A percentile compares a stretch with the other conserved stretches of the same genome.
These are phyloP conservation scores for Cyclotella choctawhatcheeana DNA, from an alignment of 108 stramenopile genomes.

Conservation along the genomic window DNA sequence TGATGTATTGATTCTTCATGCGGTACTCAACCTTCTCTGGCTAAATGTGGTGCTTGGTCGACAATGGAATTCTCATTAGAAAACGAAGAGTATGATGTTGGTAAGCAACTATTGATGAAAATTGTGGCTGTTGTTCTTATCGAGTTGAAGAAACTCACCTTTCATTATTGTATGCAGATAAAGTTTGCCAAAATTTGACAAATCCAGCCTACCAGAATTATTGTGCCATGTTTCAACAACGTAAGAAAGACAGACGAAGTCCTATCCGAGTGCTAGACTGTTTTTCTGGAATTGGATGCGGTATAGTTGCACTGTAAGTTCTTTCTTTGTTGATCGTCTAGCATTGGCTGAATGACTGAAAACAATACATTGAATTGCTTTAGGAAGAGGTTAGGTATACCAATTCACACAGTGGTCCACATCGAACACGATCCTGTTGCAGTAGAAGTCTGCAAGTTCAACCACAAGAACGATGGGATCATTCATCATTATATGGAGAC, in stretches of 20 bases:
- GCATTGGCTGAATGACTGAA: too few species aligned
- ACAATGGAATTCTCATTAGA: too few species aligned
- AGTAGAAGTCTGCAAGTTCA: constrained; percentile 19
- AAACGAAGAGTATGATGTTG: constrained; percentile 20
- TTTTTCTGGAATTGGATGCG: constrained; percentile 38
- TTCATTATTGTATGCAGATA: constrained; percentile 2
- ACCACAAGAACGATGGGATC: constrained; percentile 30
- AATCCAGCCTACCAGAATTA: constrained; percentile 4
- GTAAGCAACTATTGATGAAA: not conserved
- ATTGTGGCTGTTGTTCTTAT: not conserved
- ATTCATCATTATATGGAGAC: constrained; percentile 26
- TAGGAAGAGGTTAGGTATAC: constrained; percentile 32
- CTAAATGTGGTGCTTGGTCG: too few species aligned
- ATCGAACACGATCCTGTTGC: constrained; percentile 43
- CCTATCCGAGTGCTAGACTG: constrained; percentile 25
- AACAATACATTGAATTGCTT: not conserved
- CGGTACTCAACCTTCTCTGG: too few species aligned
- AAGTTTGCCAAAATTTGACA: not conserved
- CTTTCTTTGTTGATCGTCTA: not conserved
- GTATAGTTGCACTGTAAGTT: constrained; percentile 31
- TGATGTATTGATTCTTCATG: too few species aligned
- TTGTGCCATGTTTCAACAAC: constrained; percentile 21
- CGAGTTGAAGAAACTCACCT: too few species aligned
- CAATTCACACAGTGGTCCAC: constrained; percentile 25
- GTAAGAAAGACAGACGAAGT: not conserved